Evolutionary conservation across 2,329 filamentous ascomycete species (phyloP).

Genomic region (Fonsecaea pedrosoi): DNA sequence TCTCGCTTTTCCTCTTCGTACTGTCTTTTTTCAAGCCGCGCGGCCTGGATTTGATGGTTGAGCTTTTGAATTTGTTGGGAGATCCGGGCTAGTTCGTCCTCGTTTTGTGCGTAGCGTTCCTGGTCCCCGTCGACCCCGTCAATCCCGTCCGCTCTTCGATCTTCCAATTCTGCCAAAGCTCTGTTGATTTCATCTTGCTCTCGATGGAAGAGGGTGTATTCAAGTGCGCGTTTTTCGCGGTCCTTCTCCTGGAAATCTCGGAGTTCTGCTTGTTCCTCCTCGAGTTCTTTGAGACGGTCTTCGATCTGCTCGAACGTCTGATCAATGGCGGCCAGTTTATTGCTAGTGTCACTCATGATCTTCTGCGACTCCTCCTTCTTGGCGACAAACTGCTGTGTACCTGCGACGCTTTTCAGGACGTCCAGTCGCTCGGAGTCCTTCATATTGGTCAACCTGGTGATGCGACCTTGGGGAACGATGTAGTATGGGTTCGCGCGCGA

Average conservation of each 20-base stretch:
- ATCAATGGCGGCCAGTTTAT: conserved; percentile 93
- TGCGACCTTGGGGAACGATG: conserved; percentile 95
- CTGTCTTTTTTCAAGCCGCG: conserved; percentile 83
- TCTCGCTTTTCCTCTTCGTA: conserved; percentile 90
- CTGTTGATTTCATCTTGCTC: conserved; percentile 81
- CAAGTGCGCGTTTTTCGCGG: conserved; percentile 84
- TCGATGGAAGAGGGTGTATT: conserved; percentile 92
- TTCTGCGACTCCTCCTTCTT: conserved; percentile 89
- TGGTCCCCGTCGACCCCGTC: conserved; percentile 84
- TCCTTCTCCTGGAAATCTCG: conserved; percentile 95
- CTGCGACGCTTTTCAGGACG: conserved; percentile 95
- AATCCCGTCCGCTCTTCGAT: conserved; percentile 77
- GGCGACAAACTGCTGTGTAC: conserved; percentile 95
- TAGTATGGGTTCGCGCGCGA: conserved; percentile 98
- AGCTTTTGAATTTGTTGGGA: conserved; percentile 80
- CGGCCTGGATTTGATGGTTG: conserved; percentile 80
- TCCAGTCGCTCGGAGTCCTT: conserved; percentile 91
- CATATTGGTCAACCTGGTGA: conserved; percentile 97
- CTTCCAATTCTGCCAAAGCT: conserved; percentile 82
- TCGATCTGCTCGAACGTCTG: conserved; percentile 91
- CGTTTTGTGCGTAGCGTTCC: conserved; percentile 75
- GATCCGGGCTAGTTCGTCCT: conserved; percentile 77
- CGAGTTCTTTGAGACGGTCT: conserved; percentile 83
- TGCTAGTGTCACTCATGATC: conserved; percentile 96
- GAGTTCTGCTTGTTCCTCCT: conserved; percentile 96